Evolutionary conservation across 192 early-diverging fungal species (phyloP), one percentile per base, ranked within the genome.

Genomic region (Thamnidium elegans): DNA sequence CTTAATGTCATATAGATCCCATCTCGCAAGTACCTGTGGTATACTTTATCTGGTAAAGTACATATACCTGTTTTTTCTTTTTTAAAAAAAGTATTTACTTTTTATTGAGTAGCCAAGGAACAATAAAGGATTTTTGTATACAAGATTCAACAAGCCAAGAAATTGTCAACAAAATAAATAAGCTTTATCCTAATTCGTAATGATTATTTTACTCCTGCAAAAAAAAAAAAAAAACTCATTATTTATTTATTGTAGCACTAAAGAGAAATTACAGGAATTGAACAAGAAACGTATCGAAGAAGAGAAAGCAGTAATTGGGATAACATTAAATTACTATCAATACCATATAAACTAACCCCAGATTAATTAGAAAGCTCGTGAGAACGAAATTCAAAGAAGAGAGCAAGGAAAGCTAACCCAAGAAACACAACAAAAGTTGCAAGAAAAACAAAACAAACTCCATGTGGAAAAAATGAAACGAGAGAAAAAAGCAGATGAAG

Each of bases 361-460:
- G 26, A 47, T 7, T 2, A 13, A 36, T 6, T 44, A 71, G 70
- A 47, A 62, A 15, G 45, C 45, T 9, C 45, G 44, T 0, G 50
- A 66, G 34, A 65, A 46, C 20, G 70, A 71, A 55, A 17, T 71
- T 0, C 59, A 66, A 43, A 48, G 70, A 43, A 56, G 70, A 14
- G 23, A 54, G 21, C 39, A 65, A 20, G 70, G 70, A 1, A 59
- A 71, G 36, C 15, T 51, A 6, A 26, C 39, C 4, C 63, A 66
- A 34, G 4, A 32, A 13, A 50, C 59, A 9, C 48, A 58, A 20
- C 48, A 66, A 31, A 44, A 32, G 4, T 48, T 60, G n/a, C 50
- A 60, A 34, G 56, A 65, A 9, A 31, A 55, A 19, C 56, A 71
- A 60, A 60, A 47, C 7, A 65, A 46, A 44, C 20, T 36, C 3